Conservation (phyloP, 176 grass and related monocot genomes). For the Cocos nucifera region DNA sequence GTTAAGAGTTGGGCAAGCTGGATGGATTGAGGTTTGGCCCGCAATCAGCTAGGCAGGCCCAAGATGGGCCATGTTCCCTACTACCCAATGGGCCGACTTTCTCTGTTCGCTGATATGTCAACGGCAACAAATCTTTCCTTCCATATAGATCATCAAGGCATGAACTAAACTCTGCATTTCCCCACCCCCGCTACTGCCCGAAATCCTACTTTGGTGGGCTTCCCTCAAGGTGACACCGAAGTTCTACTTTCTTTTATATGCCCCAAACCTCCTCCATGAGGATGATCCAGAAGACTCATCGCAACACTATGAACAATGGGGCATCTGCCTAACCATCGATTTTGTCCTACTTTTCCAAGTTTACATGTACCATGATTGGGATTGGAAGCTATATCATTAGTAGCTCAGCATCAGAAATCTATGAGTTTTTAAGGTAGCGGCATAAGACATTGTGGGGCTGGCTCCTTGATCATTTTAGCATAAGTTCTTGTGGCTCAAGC, state of each 20-base stretch:
- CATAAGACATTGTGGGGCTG: slow-evolving; percentile 9
- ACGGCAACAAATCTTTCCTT: slow-evolving; percentile 6
- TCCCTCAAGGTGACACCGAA: slow-evolving; percentile 23
- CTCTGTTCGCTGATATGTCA: too few species aligned
- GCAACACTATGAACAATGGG: slow-evolving; percentile 26
- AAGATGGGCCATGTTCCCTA: too few species aligned
- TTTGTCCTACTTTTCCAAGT: slow-evolving; percentile 25
- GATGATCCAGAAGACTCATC: slow-evolving; percentile 24
- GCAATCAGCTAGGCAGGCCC: too few species aligned
- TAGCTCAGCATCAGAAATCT: not conserved
- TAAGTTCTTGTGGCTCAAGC: slow-evolving; percentile 12
- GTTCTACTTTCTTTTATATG: slow-evolving; percentile 17
- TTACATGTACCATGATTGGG: slow-evolving; percentile 11
- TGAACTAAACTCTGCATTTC: slow-evolving; percentile 25
- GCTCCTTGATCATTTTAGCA: slow-evolving; percentile 26
- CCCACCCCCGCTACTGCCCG: not conserved
- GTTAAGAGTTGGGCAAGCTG: too few species aligned
- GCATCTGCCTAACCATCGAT: slow-evolving; percentile 23
- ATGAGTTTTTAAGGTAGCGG: slow-evolving; percentile 19
- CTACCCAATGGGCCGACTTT: too few species aligned
- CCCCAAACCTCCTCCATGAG: slow-evolving; percentile 30
- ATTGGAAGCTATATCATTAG: slow-evolving; percentile 12
- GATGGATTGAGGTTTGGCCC: too few species aligned
- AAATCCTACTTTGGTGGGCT: slow-evolving; percentile 23
- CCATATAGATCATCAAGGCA: slow-evolving; percentile 9